Percentiles rank a stretch among this genome's conserved stretches.
These are phyloP conservation scores for Coemansia sp. DNA, from an alignment of 192 early-diverging fungal genomes.

Conservation along the genomic window DNA sequence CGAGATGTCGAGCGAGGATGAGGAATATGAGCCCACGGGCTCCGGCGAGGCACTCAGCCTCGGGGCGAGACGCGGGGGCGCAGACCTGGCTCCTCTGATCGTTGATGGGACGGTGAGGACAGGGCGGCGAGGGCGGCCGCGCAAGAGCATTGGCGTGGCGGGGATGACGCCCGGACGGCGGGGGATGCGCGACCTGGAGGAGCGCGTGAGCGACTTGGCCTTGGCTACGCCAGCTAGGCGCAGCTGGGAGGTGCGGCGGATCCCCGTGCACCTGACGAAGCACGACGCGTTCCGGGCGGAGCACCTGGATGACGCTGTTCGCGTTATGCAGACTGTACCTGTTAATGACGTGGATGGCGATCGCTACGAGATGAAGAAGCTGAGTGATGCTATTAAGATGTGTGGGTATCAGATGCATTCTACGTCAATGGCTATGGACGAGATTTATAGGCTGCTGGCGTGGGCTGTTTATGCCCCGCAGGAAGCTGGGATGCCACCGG, in stretches of 20 bases:
- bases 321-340: conserved; percentile 19
- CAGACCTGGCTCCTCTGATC: background rate
- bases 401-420: conserved; percentile 39
- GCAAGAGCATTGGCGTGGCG: conserved; percentile 14
- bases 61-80: background rate
- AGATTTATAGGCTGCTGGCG: conserved; percentile 35
- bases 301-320: conserved; percentile 12
- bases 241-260: conserved; percentile 22
- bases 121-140: conserved; percentile 23
- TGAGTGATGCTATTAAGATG: conserved; percentile 50
- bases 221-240: conserved; percentile 9
- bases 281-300: conserved; percentile 34
- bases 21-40: conserved; percentile 7
- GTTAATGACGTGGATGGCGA: conserved; percentile 21
- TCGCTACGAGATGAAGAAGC: conserved; percentile 44
- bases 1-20: conserved; percentile 23
- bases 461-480: conserved; percentile 38
- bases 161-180: background rate
- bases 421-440: conserved; percentile 12
- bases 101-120: background rate
- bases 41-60: background rate
- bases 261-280: conserved; percentile 41
- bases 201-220: background rate
- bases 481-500: conserved; percentile 4
- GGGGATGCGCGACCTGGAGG: background rate